Evolutionary conservation across 164 flowering plant genomes (phyloP).

Genomic region (Vitis labrusca): DNA sequence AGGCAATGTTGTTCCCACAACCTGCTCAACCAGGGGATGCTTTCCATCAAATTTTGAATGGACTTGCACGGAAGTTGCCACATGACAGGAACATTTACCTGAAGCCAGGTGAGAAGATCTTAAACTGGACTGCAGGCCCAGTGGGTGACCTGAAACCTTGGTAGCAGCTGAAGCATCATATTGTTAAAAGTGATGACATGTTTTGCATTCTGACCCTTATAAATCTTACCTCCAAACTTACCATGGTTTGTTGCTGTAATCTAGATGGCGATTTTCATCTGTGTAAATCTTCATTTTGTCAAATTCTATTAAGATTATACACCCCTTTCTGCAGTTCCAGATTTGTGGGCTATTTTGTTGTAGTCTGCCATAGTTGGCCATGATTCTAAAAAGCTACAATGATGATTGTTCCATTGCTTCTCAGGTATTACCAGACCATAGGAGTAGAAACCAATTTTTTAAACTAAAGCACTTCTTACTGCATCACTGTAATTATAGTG

Average conservation of each 20-base stretch:
- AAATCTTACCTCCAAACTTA: no score
- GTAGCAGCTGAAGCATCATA: conserved; percentile 15
- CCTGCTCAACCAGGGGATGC: conserved; percentile 95
- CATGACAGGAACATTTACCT: conserved; percentile 58
- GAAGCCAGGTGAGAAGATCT: conserved; percentile 56
- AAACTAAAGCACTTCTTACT: not conserved
- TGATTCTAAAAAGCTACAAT: not conserved
- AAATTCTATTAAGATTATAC: not conserved
- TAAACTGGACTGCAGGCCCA: conserved; percentile 92
- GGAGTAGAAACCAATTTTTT: not conserved
- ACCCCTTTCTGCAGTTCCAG: not conserved
- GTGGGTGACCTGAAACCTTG: conserved; percentile 50
- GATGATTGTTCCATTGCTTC: not conserved
- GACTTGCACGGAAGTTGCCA: conserved; percentile 92
- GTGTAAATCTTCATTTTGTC: conserved; percentile 14
- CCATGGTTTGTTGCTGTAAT: not conserved
- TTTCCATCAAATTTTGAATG: conserved; percentile 93
- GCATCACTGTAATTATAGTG: not conserved
- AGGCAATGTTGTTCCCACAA: conserved; percentile 91
- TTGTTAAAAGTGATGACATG: not conserved
- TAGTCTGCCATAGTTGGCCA: not conserved
- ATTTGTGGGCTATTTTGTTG: not conserved
- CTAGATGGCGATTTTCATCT: not conserved
- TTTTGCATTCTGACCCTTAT: not conserved
- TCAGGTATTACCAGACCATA: not conserved